phyloP scores from a whole-genome alignment of 202 grass and related monocot genomes.

The Eragrostis tef region DNA sequence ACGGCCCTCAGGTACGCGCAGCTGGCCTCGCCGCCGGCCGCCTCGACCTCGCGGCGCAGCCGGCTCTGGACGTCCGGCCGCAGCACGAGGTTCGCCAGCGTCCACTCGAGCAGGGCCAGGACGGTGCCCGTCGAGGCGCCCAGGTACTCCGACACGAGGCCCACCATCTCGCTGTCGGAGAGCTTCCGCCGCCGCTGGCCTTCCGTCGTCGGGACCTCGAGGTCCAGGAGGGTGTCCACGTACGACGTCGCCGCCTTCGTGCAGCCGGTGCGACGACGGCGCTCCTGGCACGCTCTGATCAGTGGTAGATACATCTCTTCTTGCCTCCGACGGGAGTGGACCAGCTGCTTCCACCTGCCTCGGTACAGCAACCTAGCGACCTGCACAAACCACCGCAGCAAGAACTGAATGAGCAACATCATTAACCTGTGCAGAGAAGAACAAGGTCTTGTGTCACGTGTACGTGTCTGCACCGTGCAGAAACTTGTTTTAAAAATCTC shows the following conservation, averaged over 20 bases:
- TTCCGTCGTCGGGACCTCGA: slow-evolving; percentile 21
- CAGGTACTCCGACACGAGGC: slow-evolving; percentile 39
- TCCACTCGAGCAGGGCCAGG: slow-evolving; percentile 29
- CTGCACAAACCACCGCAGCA: background rate
- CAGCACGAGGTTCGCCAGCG: slow-evolving; percentile 20
- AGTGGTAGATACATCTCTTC: slow-evolving; percentile 33
- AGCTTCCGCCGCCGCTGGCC: slow-evolving; percentile 14
- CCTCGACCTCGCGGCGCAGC: slow-evolving; percentile 19
- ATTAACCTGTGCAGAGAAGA: background rate
- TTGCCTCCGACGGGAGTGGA: slow-evolving; percentile 4
- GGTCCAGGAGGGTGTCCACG: slow-evolving; percentile 37
- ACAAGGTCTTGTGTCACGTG: background rate
- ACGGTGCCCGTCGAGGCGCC: slow-evolving; percentile 31
- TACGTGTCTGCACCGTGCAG: background rate
- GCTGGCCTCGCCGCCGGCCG: background rate
- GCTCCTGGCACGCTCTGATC: slow-evolving; percentile 31
- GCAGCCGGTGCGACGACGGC: background rate
- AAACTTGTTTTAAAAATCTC: too few species aligned
- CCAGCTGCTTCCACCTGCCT: slow-evolving; percentile 16
- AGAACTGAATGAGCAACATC: background rate
- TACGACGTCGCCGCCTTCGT: slow-evolving; percentile 2
- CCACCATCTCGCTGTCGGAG: slow-evolving; percentile 34
- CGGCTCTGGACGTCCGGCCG: slow-evolving; percentile 16
- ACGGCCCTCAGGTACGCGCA: slow-evolving; percentile 42
- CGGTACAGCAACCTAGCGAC: slow-evolving; percentile 29